These are phyloP conservation scores for Limnomonas spitsbergensis DNA, from an alignment of 139 green algal genomes.

Conservation along the genomic window DNA sequence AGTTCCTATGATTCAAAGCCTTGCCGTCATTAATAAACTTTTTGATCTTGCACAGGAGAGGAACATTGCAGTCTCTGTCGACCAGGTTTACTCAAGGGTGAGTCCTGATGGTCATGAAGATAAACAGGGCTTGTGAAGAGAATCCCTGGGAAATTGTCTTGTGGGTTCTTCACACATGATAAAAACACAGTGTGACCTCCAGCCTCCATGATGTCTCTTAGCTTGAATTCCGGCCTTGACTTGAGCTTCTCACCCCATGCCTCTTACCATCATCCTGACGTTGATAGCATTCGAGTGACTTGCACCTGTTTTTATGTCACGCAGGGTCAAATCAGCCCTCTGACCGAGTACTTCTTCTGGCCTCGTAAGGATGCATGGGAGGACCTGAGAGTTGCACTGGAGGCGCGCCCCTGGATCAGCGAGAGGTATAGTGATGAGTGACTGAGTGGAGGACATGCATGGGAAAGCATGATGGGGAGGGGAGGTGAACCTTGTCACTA, in stretches of 20 bases:
- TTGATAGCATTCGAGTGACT: neutral
- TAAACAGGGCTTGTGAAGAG: neutral
- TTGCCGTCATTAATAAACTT: neutral
- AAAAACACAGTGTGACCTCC: no score
- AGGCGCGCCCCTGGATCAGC: slow-evolving; percentile 72
- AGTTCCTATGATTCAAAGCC: no score
- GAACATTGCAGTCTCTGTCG: slow-evolving; percentile 78
- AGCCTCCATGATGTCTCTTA: no score
- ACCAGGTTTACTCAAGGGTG: slow-evolving; percentile 71
- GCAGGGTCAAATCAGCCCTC: slow-evolving; percentile 60
- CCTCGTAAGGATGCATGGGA: slow-evolving; percentile 90
- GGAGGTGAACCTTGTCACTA: neutral
- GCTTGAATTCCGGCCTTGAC: no score
- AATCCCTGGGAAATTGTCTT: no score
- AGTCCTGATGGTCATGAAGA: neutral
- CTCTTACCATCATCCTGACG: neutral
- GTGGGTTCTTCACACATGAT: no score
- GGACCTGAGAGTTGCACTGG: slow-evolving; percentile 73
- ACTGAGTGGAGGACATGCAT: neutral
- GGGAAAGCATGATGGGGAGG: no score
- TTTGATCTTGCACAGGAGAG: slow-evolving; percentile 55
- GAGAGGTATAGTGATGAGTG: slow-evolving; percentile 44
- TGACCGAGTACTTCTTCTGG: slow-evolving; percentile 93
- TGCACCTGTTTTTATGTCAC: slow-evolving; percentile 2
- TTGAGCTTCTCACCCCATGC: no score